These are phyloP conservation scores for Aureobasidium sp. DNA, from an alignment of 2,329 filamentous ascomycete genomes.

Conservation along the genomic window DNA sequence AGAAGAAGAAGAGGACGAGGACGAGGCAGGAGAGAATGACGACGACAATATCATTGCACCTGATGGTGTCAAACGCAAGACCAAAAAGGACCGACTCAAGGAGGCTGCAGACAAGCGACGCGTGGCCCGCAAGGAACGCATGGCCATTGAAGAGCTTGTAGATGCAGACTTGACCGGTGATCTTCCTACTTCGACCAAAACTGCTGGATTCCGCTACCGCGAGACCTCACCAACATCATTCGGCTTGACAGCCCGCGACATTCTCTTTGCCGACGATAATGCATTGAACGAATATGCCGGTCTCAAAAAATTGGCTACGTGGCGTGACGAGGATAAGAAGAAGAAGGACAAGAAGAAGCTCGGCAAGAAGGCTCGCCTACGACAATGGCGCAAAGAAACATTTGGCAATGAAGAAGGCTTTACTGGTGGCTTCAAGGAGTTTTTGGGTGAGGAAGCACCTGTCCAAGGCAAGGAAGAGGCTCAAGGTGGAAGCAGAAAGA, in stretches of 20 bases:
- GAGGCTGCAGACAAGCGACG: slow-evolving; percentile 52
- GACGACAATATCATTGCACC: slow-evolving; percentile 32
- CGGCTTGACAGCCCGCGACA: slow-evolving; percentile 81
- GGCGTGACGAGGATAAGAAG: slow-evolving; percentile 84
- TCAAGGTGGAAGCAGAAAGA: slow-evolving; percentile 29
- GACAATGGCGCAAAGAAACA: slow-evolving; percentile 71
- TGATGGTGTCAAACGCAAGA: slow-evolving; percentile 25
- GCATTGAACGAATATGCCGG: slow-evolving; percentile 85
- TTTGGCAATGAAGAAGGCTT: slow-evolving; percentile 53
- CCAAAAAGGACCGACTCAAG: slow-evolving; percentile 37
- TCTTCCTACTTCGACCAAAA: slow-evolving; percentile 41
- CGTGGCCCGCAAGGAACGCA: slow-evolving; percentile 68
- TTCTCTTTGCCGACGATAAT: slow-evolving; percentile 78
- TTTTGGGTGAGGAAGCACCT: slow-evolving; percentile 21
- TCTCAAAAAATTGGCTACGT: slow-evolving; percentile 88
- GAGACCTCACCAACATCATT: slow-evolving; percentile 87
- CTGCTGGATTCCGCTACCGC: slow-evolving; percentile 72
- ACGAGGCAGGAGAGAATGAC: slow-evolving; percentile 32
- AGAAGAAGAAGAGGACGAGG: slow-evolving; percentile 35
- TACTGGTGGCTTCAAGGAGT: slow-evolving; percentile 31
- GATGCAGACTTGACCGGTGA: slow-evolving; percentile 72
- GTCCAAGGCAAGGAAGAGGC: slow-evolving; percentile 22
- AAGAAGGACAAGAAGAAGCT: slow-evolving; percentile 76
- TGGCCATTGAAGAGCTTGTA: slow-evolving; percentile 76
- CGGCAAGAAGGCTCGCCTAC: slow-evolving; percentile 82